Evolutionary conservation across 306 rosid species (phyloP).

Genomic region (Ochetophila trinervis): DNA sequence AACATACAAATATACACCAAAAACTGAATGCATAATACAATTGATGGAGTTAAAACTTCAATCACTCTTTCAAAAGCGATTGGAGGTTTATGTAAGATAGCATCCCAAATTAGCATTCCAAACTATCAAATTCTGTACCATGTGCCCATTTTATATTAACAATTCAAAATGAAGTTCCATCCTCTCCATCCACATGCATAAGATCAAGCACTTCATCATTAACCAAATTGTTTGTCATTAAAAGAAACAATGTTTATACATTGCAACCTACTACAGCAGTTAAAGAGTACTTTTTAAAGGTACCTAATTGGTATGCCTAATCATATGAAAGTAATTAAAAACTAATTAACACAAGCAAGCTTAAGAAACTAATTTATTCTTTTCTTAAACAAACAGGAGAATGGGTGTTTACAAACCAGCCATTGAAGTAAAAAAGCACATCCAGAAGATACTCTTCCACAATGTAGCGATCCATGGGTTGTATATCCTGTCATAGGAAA

Average conservation of each 20-base stretch:
- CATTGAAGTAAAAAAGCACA: constrained; percentile 93
- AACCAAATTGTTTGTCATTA: neutral
- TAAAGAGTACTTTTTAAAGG: neutral
- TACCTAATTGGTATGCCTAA: neutral
- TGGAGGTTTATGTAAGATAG: no score
- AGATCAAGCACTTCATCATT: neutral
- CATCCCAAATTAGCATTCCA: no score
- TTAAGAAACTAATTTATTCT: neutral
- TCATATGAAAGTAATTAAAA: neutral
- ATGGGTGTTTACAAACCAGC: constrained; percentile 68
- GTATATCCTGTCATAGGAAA: constrained; percentile 70
- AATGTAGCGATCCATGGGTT: constrained; percentile 85
- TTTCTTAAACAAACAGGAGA: constrained; percentile 4
- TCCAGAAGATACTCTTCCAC: constrained; percentile 97
- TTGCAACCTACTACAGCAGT: neutral
- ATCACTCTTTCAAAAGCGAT: no score
- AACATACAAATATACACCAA: no score
- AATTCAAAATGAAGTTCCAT: neutral
- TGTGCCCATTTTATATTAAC: neutral
- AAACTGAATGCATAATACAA: no score
- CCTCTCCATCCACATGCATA: neutral
- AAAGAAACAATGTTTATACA: neutral
- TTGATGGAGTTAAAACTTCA: no score
- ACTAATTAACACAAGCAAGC: neutral
- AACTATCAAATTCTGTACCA: no score